Base-by-base conservation (phyloP, 257 asterid genomes). In the Paulownia fortunei region DNA sequence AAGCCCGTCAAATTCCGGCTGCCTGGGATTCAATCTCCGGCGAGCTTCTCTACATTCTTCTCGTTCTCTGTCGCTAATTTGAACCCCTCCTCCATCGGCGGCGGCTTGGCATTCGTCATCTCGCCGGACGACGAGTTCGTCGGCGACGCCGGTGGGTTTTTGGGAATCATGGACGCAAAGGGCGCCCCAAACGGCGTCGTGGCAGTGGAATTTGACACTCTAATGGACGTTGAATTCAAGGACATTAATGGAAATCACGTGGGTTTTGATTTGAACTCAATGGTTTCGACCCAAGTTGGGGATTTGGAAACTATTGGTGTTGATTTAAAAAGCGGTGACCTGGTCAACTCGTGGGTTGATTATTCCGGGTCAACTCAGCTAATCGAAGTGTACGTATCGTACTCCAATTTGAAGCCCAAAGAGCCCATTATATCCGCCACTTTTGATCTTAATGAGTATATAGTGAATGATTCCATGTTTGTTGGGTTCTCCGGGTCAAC, bases 401-500 rank as follows among this genome's bases (percentile, higher is more conserved):
- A 85, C 62, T 88, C 97, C 13, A 88, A 90, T 62, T 52, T 66
- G 26, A 92, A 92, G 80, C 98, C 98, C 1, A 84, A 87, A n/a
- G 89, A 82, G 21, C 92, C 98, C 0, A 68, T 92, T 52, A 55
- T 94, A 12, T 84, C 98, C 3, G 79, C 87, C 16, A 61, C 42
- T 8, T 18, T 94, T 0, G 89, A 90, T 84, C 87, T 94, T 56
- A 72, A 63, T 16, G 87, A 86, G 41, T 84, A 81, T 39, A 24
- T 82, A 7, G 73, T 76, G 12, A 81, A 81, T 27, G 97, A 90
- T 72, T 85, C 85, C 52, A 81, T 86, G 83, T 94, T 86, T 23
- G 94, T 94, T 49, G 98, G 98, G 12, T 89, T 94, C 77, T 76
- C 94, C 44, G 98, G 92, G 81, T 92, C 98, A 24, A 94, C 98